These are phyloP conservation scores for Mucor saturninus DNA, from an alignment of 371 early-diverging fungal species.

Conservation along the genomic window DNA sequence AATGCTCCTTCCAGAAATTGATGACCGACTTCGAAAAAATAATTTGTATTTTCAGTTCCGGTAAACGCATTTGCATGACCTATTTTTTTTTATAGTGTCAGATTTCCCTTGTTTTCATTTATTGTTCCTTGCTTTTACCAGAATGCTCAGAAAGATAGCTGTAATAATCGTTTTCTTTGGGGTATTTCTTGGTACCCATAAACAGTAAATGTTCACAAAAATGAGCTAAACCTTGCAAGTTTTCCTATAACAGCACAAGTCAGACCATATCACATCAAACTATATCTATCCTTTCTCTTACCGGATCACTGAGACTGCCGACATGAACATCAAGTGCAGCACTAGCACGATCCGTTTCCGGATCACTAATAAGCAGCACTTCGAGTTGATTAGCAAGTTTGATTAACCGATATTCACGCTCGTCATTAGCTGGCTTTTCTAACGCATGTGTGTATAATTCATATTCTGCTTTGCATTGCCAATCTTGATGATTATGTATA, in stretches of 20 bases:
- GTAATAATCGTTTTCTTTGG: constrained; percentile 93
- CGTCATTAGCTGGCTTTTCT: constrained; percentile 73
- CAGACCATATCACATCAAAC: neutral
- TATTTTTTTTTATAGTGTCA: constrained; percentile 6
- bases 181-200: constrained; percentile 89
- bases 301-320: constrained; percentile 87
- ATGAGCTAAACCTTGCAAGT: constrained; percentile 94
- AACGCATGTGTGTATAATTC: constrained; percentile 35
- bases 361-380: constrained; percentile 83
- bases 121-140: neutral
- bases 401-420: constrained; percentile 82
- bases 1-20: constrained; percentile 89
- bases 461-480: constrained; percentile 20
- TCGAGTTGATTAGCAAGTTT: constrained; percentile 82
- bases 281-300: constrained; percentile 21
- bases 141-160: constrained; percentile 69
- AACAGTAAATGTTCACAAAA: constrained; percentile 98
- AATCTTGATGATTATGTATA: constrained; percentile 19
- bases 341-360: constrained; percentile 84
- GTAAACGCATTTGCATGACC: constrained; percentile 95
- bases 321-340: constrained; percentile 95
- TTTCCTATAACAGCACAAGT: constrained; percentile 33
- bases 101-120: neutral
- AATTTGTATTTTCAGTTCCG: constrained; percentile 83
- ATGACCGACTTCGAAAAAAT: constrained; percentile 92